Evolutionary conservation across 331 rosid species (phyloP).

Genomic region (Erythrophleum ivorense): DNA sequence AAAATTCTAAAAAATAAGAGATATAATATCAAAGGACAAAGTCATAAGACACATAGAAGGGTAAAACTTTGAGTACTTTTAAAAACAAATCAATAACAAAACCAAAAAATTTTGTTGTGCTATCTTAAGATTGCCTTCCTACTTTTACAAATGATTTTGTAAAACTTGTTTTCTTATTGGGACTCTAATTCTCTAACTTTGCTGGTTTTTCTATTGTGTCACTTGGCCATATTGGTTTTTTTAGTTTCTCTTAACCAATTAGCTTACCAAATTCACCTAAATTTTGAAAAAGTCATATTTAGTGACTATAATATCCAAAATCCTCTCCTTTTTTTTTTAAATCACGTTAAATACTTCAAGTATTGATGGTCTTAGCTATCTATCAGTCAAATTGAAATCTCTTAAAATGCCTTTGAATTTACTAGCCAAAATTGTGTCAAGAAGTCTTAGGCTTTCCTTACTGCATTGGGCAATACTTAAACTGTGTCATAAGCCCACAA

Average conservation of each 20-base stretch:
- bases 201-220: constrained; percentile 28
- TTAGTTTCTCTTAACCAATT: neutral
- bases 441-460: neutral
- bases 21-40: no score
- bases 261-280: no score
- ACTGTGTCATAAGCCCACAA: constrained; percentile 51
- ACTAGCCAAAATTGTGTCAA: no score
- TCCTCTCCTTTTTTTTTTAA: neutral
- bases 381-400: constrained; percentile 6
- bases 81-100: no score
- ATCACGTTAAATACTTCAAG: constrained; percentile 43
- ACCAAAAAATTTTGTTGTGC: no score
- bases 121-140: neutral
- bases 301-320: constrained; percentile 33
- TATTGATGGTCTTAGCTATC: constrained; percentile 28
- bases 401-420: constrained; percentile 39
- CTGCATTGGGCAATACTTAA: constrained; percentile 45
- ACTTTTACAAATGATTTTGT: neutral
- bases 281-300: neutral
- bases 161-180: neutral
- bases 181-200: constrained; percentile 46
- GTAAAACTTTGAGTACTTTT: no score
- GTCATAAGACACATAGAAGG: no score
- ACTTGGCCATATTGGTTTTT: constrained; percentile 39
- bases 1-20: no score